A percentile compares a stretch with the other conserved stretches of the same genome.
Conservation (phyloP, 208 protist genomes). For the Crithidia expoeki region DNA sequence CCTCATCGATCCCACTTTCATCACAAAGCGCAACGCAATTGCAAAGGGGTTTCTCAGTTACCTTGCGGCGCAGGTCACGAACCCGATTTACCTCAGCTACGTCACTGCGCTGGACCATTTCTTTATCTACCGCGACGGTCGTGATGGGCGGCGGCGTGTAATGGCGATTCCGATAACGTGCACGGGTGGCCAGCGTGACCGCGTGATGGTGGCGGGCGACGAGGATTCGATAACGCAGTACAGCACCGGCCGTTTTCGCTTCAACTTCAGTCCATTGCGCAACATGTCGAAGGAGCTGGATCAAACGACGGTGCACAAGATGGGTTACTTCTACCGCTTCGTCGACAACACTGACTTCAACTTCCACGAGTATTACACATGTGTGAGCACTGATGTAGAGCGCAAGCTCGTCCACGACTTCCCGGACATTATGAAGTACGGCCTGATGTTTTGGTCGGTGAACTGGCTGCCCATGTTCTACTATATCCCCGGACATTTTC, state of each 20-base stretch:
- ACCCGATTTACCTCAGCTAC: constrained; percentile 70
- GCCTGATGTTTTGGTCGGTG: constrained; percentile 70
- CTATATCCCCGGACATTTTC: constrained; percentile 78
- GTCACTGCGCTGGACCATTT: constrained; percentile 76
- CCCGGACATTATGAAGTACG: constrained; percentile 69
- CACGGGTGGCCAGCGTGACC: constrained; percentile 1
- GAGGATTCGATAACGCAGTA: constrained; percentile 22
- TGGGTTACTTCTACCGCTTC: constrained; percentile 64
- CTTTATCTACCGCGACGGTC: constrained; percentile 75
- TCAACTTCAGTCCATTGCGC: constrained; percentile 25
- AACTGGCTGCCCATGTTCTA: constrained; percentile 89
- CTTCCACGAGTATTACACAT: constrained; percentile 55
- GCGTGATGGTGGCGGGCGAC: constrained; percentile 24
- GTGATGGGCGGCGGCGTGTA: constrained; percentile 60
- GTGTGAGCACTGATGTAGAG: constrained; percentile 46
- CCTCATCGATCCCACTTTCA: constrained; percentile 38
- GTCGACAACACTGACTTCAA: constrained; percentile 60
- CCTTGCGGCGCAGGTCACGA: constrained; percentile 58
- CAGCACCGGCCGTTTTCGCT: constrained; percentile 26
- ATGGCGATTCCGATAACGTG: constrained; percentile 35
- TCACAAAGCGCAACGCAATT: constrained; percentile 62
- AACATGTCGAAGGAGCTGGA: constrained; percentile 30
- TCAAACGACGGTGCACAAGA: constrained; percentile 45
- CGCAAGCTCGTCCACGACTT: constrained; percentile 65
- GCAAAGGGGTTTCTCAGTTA: constrained; percentile 78